Conservation (phyloP, 2,329 filamentous ascomycete species). For the Claviceps sorghi region DNA sequence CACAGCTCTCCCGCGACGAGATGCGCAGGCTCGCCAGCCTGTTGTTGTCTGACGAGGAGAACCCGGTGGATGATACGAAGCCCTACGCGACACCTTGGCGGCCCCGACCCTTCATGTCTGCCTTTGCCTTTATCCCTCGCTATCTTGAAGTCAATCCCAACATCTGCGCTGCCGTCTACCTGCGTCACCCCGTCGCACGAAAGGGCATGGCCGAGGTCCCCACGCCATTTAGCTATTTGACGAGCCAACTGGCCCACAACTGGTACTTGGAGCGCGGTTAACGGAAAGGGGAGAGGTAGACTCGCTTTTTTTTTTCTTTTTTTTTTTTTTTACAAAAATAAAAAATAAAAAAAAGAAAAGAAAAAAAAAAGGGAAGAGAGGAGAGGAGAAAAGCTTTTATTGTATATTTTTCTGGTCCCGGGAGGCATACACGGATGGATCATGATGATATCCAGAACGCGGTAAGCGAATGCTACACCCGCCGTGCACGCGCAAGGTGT, state of each 20-base stretch:
- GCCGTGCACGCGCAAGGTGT: background rate
- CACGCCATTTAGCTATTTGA: constrained; percentile 57
- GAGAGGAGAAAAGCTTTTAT: too few relatives aligned
- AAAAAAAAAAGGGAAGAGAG: too few relatives aligned
- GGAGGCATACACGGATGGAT: background rate
- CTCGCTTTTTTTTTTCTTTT: background rate
- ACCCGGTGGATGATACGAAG: constrained; percentile 61
- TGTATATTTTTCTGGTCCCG: background rate
- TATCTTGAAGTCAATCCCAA: constrained; percentile 98
- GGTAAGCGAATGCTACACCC: background rate
- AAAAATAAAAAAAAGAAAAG: too few relatives aligned
- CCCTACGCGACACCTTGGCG: constrained; percentile 87
- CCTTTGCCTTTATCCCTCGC: constrained; percentile 87
- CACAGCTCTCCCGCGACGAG: constrained; percentile 31
- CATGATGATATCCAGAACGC: background rate
- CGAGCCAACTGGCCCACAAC: constrained; percentile 73
- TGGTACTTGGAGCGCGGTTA: constrained; percentile 84
- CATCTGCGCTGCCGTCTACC: constrained; percentile 87
- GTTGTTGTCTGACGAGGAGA: constrained; percentile 52
- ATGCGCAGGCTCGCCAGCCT: constrained; percentile 38
- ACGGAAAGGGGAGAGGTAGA: background rate
- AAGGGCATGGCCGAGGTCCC: constrained; percentile 70
- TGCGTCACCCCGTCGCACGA: constrained; percentile 83
- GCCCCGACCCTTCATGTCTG: constrained; percentile 71
- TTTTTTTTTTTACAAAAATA: too few relatives aligned